phyloP scores from a whole-genome alignment of 805 yeast species.

The Gaillardinia entomophila region DNA sequence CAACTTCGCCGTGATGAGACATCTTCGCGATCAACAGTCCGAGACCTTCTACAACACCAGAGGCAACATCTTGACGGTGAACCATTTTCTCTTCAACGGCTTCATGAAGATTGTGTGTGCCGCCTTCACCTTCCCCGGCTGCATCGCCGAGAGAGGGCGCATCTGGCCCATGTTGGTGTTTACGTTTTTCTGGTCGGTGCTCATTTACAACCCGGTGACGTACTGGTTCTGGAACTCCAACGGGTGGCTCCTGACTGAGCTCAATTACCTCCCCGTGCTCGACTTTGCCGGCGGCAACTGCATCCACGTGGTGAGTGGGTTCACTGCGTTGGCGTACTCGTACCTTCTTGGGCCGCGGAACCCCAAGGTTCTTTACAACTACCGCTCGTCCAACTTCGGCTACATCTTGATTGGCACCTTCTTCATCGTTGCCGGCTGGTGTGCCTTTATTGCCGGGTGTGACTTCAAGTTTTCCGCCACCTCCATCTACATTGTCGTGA shows the following conservation, averaged over 20 bases:
- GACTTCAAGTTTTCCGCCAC: constrained; percentile 31
- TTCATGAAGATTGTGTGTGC: constrained; percentile 34
- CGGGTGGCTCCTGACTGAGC: constrained; percentile 37
- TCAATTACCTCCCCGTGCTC: constrained; percentile 27
- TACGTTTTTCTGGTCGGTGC: constrained; percentile 32
- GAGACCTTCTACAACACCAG: constrained; percentile 27
- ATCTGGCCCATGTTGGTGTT: constrained; percentile 36
- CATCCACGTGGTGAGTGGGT: constrained; percentile 42
- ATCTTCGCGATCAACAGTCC: constrained; percentile 12
- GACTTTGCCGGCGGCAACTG: constrained; percentile 44
- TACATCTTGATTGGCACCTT: constrained; percentile 29
- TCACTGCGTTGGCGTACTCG: constrained; percentile 38
- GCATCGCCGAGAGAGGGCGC: constrained; percentile 40
- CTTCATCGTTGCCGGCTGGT: constrained; percentile 32
- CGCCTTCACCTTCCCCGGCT: constrained; percentile 38
- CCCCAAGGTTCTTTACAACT: constrained; percentile 29
- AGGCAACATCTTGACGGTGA: constrained; percentile 30
- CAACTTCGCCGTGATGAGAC: constrained; percentile 22
- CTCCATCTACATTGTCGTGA: constrained; percentile 25
- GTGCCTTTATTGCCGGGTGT: constrained; percentile 39
- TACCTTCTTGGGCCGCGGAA: constrained; percentile 39
- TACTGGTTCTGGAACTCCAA: constrained; percentile 42
- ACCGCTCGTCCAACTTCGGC: constrained; percentile 30
- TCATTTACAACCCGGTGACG: constrained; percentile 38
- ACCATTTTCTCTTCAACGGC: constrained; percentile 36